Evolutionary conservation across 192 early-diverging fungal species (phyloP), one percentile per base, ranked within the genome.

Genomic region (Backusella macrospora): DNA sequence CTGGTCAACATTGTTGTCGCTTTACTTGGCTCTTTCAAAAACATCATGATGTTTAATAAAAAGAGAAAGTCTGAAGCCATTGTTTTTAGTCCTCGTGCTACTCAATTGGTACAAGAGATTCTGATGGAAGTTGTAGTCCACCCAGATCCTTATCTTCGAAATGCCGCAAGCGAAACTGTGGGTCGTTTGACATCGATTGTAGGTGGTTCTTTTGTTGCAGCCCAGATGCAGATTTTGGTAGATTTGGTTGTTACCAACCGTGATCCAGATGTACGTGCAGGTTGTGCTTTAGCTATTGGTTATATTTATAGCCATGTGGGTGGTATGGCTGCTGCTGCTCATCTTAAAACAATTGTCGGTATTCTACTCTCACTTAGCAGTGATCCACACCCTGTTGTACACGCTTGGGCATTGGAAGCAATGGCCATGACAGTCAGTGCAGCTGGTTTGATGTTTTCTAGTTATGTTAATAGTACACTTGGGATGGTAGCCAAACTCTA

Each of bases 351-450:
- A 4, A 90, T 96, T 8, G 92, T 98, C 6, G 95, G 94, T 3
- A 88, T 98, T 66, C 80, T 99, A 70, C 89, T 96, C 16, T 96
- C 96, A 3, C 87, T 99, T 37, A 92, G 93, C 2, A 89, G 90
- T 49, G 98, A 99, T 80, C 87, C 94, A 6, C 95, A 99, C 79
- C 95, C 97, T 0, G 80, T 97, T 0, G 96, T 99, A 12, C 96
- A 98, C 75, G 90, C 89, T 3, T 99, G 97, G 96, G 96, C 97
- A 0, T 74, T 98, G 14, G 87, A 91, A 38, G 90, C 96, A 0
- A 79, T 99, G 66, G 90, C 92, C 7, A 82, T 95, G 73, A 94
- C 92, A 0, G 92, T 98, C 6, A 87, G 94, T 52, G 92, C 95
- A 23, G 92, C 97, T 1, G 96, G 96, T 0, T 80, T 92, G 26